Base-by-base conservation (phyloP, 2,329 filamentous ascomycete genomes). In the Aspergillus pseudonomiae region DNA sequence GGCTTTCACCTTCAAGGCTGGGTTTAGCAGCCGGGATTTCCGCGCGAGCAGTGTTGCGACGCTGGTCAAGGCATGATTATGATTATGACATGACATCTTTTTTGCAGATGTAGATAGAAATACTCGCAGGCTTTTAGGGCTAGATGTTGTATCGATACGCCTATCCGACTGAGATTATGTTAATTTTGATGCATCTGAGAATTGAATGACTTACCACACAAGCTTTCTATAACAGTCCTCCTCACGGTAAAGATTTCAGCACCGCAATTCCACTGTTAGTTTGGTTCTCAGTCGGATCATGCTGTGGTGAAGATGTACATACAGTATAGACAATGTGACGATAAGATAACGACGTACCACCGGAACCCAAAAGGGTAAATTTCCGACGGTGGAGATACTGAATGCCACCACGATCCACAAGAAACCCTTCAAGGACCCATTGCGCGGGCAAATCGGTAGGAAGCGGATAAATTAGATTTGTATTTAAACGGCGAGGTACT, bases 331-430 rank as follows among this genome's bases (percentile, higher is more conserved):
- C 30, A 14, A 36, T 36, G 34, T 36, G 34, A 36, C 5, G 34
- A 36, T 36, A 36, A 36, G 34, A 36, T 36, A 36, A 36, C 5
- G 34, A 16, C 14, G 34, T 36, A 36, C 34, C 34, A 36, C 56
- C 54, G 53, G 46, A 26, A n/a, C 66, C 64, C 57, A 59, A 71
- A 67, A 52, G 60, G 73, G 74, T 59, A 75, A 72, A 70, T 74
- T 69, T 50, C 60, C 67, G 67, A 67, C 41, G 60, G 64, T 62
- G 64, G 65, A 58, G 30, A 45, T 6, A n/a, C 24, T 28, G 9
- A 24, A 21, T 19, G 6, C 14, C 24, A 21, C 4, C 19, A 14
- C 10, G 46, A 54, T 53, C 46, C 48, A 54, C 48, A n/a, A n/a
- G 48, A n/a, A 26, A 48, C 58, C 39, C 19, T 41, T 41, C 39